Evolutionary conservation across 2,329 filamentous ascomycete genomes (phyloP).

Genomic region (Pseudogymnoascus sp.): DNA sequence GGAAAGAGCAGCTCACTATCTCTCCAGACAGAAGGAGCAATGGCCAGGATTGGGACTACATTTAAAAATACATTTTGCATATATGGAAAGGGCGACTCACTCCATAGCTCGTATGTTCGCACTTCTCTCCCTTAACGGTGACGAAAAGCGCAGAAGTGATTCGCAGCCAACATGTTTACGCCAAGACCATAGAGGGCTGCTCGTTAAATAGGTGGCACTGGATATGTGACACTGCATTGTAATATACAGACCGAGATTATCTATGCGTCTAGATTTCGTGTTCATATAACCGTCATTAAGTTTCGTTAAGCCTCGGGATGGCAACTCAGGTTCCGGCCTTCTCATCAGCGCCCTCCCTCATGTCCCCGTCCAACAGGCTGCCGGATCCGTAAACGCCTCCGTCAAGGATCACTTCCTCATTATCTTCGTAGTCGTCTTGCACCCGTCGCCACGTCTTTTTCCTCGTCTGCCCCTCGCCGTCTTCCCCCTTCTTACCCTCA

Average conservation of each 20-base stretch:
- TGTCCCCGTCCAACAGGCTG: slow-evolving; percentile 13
- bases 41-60: not conserved
- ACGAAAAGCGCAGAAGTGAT: not conserved
- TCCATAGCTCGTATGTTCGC: not conserved
- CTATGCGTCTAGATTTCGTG: not conserved
- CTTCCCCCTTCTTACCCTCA: slow-evolving; percentile 19
- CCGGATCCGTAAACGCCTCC: slow-evolving; percentile 28
- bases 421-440: slow-evolving; percentile 34
- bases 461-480: slow-evolving; percentile 17
- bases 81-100: not conserved
- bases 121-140: not conserved
- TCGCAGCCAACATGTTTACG: not conserved
- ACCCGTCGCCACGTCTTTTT: slow-evolving; percentile 33
- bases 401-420: slow-evolving; percentile 33
- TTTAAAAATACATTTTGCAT: not conserved
- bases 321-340: not conserved
- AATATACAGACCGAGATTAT: not conserved
- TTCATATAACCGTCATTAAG: not conserved
- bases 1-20: not conserved
- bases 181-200: not conserved
- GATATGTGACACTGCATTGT: not conserved
- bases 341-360: slow-evolving; percentile 19
- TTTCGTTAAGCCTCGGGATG: not conserved
- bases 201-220: not conserved
- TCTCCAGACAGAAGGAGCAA: not conserved